Base-by-base conservation (phyloP, 78 protist species). In the Diacronema lutheri region DNA sequence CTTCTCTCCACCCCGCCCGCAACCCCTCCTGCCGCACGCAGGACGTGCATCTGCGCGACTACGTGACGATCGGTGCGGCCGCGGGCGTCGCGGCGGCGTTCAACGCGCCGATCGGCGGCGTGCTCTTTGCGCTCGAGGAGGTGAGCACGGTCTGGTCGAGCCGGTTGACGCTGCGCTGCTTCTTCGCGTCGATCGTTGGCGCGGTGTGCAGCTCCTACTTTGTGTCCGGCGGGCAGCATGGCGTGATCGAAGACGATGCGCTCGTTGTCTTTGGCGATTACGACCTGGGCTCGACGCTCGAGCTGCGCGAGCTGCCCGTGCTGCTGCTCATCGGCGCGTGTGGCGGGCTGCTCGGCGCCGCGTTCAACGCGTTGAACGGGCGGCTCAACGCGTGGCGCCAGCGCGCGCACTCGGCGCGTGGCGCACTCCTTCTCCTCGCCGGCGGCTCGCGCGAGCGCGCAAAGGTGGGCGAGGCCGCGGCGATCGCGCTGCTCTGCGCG, bases 41-140 rank as follows among this genome's bases (percentile, higher is more conserved):
- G 50, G 50, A 44, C 50, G 50, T 9, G 16, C 7, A 44, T 7
- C 3, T 9, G 50, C 50, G 50, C 50, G 50, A 44, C 16, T 44
- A 93, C 38, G 93, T 95, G 25, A 80, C 95, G n/a, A 73, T 86
- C 3, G 98, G 98, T 9, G 96, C 98, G 0, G 98, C 98, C 1
- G 95, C 97, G 1, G 98, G 98, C 66, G 94, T 96, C 23, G 68
- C 96, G 0, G 96, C 97, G 4, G 97, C 98, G 29, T 96, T 96
- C 65, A 96, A 97, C 35, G 96, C 98, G 5, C 97, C 98, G 11
- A 89, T 95, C 72, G 98, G 97, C 19, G 98, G 98, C 44, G 94
- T 93, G 0, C 86, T 96, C 69, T 96, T 95, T 40, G 35, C 92
- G 12, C 78, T 96, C 38, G 98, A 96, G 71, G 98, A 96, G 41